Base-by-base conservation (phyloP, 176 grass and related monocot genomes). In the Paspalum vaginatum region DNA sequence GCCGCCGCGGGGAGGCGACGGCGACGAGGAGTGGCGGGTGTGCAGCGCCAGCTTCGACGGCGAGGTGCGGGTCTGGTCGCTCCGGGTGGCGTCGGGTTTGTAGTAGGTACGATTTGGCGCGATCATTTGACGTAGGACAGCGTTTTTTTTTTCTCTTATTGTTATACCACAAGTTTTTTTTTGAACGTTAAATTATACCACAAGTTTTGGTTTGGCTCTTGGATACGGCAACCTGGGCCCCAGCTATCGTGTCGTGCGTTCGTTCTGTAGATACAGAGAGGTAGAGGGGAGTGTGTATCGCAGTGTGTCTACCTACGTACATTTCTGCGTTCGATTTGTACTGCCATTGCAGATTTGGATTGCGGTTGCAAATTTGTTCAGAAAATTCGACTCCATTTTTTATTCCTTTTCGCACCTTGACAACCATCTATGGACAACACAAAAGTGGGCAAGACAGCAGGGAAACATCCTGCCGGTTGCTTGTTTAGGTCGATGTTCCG, bases 1-100 rank as follows among this genome's bases (percentile, higher is more conserved):
- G 9, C 47, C 46, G 86, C 48, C 68, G 22, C 49, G 7, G 42
- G 11, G 12, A 9, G 57, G 43, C 24, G 59, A 1, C 8, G 88
- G 70, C 0, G 91, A 91, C 25, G 91, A 91, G 76, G 89, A 89
- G 65, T 94, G 87, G 79, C 72, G 77, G 52, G 70, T 98, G 40
- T 94, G 92, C 72, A 98, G 85, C 68, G 89, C 85, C 20, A 91
- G 92, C 61, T 87, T 92, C 58, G 95, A 98, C 45, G 95, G 90
- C 47, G 90, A 98, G 71, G 88, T 94, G 50, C 87, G 87, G 65
- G 54, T 94, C 37, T 94, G 92, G 90, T 83, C 77, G 82, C 84
- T 98, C 62, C 83, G 74, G 61, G 66, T 91, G 75, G 72, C 89
- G 80, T 69, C 82, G 44, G 40, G 37, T 32, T 80, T 24, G 81